phyloP scores from a whole-genome alignment of 345 rosid species.

The Linum usitatissimum region DNA sequence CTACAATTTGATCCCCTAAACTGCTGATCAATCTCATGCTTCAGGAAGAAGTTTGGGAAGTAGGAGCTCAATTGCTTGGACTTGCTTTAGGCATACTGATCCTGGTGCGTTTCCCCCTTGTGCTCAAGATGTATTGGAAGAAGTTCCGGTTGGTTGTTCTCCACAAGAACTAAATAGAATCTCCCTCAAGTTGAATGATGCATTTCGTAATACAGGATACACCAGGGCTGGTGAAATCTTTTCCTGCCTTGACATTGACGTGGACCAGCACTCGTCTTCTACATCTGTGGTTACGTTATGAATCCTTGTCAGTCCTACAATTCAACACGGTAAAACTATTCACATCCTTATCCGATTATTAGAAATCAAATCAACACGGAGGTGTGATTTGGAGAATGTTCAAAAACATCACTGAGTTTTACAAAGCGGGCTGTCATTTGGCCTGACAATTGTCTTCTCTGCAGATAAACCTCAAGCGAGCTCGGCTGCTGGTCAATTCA shows the following conservation, averaged over 20 bases:
- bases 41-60: slow-evolving; percentile 99
- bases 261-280: slow-evolving; percentile 69
- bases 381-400: too few relatives aligned
- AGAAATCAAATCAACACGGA: neutral
- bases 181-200: slow-evolving; percentile 15
- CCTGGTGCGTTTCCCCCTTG: slow-evolving; percentile 36
- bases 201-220: slow-evolving; percentile 54
- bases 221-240: slow-evolving; percentile 68
- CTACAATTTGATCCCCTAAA: neutral
- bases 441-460: slow-evolving; percentile 9
- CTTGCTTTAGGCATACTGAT: slow-evolving; percentile 75
- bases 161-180: neutral
- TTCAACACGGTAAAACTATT: slow-evolving; percentile 51
- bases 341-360: slow-evolving; percentile 7
- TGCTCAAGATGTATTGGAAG: neutral
- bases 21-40: neutral
- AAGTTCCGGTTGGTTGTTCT: neutral
- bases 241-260: slow-evolving; percentile 50
- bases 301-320: slow-evolving; percentile 57
- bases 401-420: neutral
- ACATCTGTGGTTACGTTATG: slow-evolving; percentile 87
- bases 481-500: slow-evolving; percentile 64
- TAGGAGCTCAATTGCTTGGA: slow-evolving; percentile 84
- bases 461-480: slow-evolving; percentile 95
- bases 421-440: neutral